phyloP scores from a whole-genome alignment of 768 basidiomycete species.

The Boletus subparvulus region DNA sequence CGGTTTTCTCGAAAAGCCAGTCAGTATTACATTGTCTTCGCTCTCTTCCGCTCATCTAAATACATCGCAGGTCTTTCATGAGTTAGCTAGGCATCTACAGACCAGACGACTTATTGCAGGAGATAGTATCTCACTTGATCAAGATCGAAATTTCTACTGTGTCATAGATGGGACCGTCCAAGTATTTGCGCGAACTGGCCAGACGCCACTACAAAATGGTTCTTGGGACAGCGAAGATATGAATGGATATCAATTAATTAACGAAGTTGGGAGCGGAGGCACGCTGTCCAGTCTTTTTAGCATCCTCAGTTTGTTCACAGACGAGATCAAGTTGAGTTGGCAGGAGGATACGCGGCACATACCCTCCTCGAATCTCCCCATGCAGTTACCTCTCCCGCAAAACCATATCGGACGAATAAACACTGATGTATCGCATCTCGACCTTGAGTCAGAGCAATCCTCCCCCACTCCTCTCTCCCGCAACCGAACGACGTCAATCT shows the following conservation, averaged over 20 bases:
- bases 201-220: conserved; percentile 48
- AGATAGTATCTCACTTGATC: conserved; percentile 86
- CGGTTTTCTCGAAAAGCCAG: conserved; percentile 95
- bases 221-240: conserved; percentile 83
- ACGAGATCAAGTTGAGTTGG: conserved; percentile 91
- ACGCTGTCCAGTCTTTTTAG: conserved; percentile 96
- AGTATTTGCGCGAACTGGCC: conserved; percentile 77
- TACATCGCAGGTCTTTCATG: conserved; percentile 79
- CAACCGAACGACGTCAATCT: conserved; percentile 54
- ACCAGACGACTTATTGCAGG: conserved; percentile 95
- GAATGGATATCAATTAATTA: conserved; percentile 95
- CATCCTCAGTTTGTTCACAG: conserved; percentile 94
- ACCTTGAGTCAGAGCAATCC: conserved; percentile 38
- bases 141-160: conserved; percentile 96
- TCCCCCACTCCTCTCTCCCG: conserved; percentile 32
- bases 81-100: conserved; percentile 93
- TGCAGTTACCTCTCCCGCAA: conserved; percentile 22
- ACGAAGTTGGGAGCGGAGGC: conserved; percentile 94
- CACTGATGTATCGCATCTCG: conserved; percentile 65
- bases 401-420: conserved; percentile 42
- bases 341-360: conserved; percentile 53
- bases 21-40: conserved; percentile 35
- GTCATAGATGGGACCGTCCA: conserved; percentile 98
- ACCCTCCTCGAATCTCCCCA: conserved; percentile 29
- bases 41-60: neutral